phyloP scores from a whole-genome alignment of 1,284 basidiomycete genomes.

The Waitea zeae region DNA sequence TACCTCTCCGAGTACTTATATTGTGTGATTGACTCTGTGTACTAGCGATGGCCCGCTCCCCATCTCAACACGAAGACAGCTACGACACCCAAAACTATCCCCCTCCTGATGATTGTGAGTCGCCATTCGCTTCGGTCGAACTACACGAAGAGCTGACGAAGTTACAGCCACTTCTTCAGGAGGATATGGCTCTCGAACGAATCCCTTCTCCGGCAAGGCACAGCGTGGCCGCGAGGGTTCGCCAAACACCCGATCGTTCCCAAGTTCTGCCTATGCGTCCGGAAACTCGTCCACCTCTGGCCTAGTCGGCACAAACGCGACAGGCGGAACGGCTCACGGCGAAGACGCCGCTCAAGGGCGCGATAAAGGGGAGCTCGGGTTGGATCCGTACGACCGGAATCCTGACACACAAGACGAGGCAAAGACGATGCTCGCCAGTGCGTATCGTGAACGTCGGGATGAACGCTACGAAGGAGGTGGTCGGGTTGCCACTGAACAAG shows the following conservation, averaged over 20 bases:
- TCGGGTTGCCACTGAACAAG: conserved; percentile 8
- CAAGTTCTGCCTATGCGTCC: no score
- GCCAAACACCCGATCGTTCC: conserved; percentile 1
- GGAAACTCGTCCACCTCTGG: conserved; percentile 12
- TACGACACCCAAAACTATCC: conserved; percentile 15
- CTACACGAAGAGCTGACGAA: neutral
- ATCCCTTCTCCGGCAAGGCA: conserved; percentile 10
- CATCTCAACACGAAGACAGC: conserved; percentile 9
- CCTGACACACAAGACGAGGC: conserved; percentile 12
- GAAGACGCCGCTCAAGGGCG: conserved; percentile 10
- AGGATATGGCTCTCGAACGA: conserved; percentile 12
- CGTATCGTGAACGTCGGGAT: conserved; percentile 12
- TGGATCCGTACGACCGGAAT: conserved; percentile 13
- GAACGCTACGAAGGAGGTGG: conserved; percentile 10
- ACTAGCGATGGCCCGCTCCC: conserved; percentile 3
- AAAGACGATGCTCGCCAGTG: conserved; percentile 11
- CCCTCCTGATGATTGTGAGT: conserved; percentile 14
- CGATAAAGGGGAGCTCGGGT: conserved; percentile 4
- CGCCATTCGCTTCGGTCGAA: neutral
- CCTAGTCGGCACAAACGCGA: conserved; percentile 10
- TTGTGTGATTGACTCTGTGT: neutral
- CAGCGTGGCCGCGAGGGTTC: conserved; percentile 8
- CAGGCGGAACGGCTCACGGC: conserved; percentile 14
- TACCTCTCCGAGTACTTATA: neutral
- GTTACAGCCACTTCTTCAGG: conserved; percentile 16